These are phyloP conservation scores for Neonectria hederae DNA, from an alignment of 2,329 filamentous ascomycete genomes.

Conservation along the genomic window DNA sequence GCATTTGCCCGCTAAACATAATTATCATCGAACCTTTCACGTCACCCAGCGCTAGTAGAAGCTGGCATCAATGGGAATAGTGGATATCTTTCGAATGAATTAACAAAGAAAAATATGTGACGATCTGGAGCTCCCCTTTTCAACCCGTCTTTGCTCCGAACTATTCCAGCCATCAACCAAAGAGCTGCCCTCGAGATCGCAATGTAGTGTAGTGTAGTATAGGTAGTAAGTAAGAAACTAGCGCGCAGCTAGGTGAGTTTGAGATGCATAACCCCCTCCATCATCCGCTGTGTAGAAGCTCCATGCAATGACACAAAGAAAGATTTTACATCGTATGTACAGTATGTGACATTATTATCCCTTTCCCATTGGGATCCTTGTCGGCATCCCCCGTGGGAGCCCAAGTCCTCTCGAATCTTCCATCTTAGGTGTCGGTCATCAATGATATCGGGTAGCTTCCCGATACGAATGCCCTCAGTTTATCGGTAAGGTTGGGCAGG, in stretches of 20 bases:
- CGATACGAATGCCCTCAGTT: slow-evolving; percentile 14
- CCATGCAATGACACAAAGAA: slow-evolving; percentile 32
- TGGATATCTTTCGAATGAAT: slow-evolving; percentile 28
- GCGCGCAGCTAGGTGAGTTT: slow-evolving; percentile 4
- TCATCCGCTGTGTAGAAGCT: slow-evolving; percentile 29
- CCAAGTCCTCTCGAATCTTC: slow-evolving; percentile 20
- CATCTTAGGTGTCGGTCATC: neutral
- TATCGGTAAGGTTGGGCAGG: slow-evolving; percentile 51
- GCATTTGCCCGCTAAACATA: neutral
- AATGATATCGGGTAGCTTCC: neutral
- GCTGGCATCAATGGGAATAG: neutral
- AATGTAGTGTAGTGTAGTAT: slow-evolving; percentile 11
- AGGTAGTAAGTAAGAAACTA: slow-evolving; percentile 15
- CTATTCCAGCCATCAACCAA: slow-evolving; percentile 1
- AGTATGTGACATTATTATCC: slow-evolving; percentile 45
- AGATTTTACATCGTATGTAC: slow-evolving; percentile 43
- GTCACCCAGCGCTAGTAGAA: neutral
- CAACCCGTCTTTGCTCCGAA: slow-evolving; percentile 14
- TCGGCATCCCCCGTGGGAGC: slow-evolving; percentile 7
- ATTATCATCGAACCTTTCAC: neutral
- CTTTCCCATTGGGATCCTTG: slow-evolving; percentile 14
- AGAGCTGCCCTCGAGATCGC: slow-evolving; percentile 10
- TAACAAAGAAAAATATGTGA: slow-evolving; percentile 20
- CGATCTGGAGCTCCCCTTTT: slow-evolving; percentile 16
- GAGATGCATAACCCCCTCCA: slow-evolving; percentile 14